Conservation (phyloP, 2,329 filamentous ascomycete genomes). For the Fusarium circinatum region DNA sequence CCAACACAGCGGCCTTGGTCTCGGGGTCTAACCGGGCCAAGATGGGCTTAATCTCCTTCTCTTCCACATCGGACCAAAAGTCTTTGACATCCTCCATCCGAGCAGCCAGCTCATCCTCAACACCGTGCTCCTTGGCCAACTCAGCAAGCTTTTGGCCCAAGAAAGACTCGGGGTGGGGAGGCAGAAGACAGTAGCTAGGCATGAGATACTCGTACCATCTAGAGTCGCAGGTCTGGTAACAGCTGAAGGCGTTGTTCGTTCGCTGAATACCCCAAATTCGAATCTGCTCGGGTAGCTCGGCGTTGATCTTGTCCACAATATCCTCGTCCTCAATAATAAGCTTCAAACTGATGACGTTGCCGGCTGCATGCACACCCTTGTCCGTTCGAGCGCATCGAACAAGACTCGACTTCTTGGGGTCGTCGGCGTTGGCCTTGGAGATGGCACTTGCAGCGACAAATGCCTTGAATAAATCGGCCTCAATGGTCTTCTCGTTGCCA, state of each 20-base stretch:
- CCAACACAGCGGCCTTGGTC: constrained; percentile 70
- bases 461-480: constrained; percentile 92
- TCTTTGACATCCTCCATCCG: constrained; percentile 80
- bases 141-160: constrained; percentile 86
- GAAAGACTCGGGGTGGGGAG: constrained; percentile 89
- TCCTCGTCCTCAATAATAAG: constrained; percentile 93
- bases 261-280: constrained; percentile 93
- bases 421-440: constrained; percentile 94
- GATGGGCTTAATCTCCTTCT: constrained; percentile 80
- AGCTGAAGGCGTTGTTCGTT: constrained; percentile 91
- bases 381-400: constrained; percentile 95
- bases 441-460: constrained; percentile 93
- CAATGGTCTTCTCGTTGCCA: constrained; percentile 86
- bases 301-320: constrained; percentile 91
- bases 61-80: constrained; percentile 87
- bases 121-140: constrained; percentile 76
- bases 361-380: constrained; percentile 96
- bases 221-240: constrained; percentile 94
- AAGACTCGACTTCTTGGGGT: constrained; percentile 95
- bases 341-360: constrained; percentile 94
- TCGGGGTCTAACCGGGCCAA: constrained; percentile 71
- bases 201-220: constrained; percentile 98
- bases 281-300: constrained; percentile 85
- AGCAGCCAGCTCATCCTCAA: constrained; percentile 73
- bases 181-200: constrained; percentile 90